Evolutionary conservation across 352 stramenopile species (phyloP).

Genomic region (Phytopythium sindhum): DNA sequence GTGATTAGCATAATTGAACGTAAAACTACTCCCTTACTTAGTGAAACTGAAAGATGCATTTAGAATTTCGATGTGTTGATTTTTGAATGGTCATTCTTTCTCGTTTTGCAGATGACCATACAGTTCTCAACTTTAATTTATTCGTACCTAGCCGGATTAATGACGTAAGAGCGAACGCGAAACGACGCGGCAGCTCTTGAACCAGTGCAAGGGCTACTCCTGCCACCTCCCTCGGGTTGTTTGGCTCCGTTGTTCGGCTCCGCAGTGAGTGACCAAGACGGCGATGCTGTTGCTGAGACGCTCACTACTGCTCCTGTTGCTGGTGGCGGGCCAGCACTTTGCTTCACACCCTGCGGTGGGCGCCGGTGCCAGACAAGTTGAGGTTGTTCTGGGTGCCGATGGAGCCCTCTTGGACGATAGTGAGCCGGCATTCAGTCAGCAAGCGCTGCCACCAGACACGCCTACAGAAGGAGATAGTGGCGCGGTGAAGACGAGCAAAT

Average conservation of each 20-base stretch:
- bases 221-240: no score
- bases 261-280: not conserved
- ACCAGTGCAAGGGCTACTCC: no score
- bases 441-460: not conserved
- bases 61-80: no score
- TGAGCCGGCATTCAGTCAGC: not conserved
- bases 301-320: not conserved
- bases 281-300: not conserved
- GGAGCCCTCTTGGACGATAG: conserved; percentile 8
- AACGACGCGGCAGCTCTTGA: not conserved
- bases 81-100: no score
- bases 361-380: not conserved
- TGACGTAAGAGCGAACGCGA: not conserved
- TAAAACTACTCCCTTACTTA: no score
- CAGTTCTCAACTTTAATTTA: not conserved
- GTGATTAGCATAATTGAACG: not conserved
- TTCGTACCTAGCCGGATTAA: not conserved
- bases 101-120: conserved; percentile 1
- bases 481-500: not conserved
- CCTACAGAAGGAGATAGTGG: not conserved
- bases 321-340: not conserved
- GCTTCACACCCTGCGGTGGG: not conserved
- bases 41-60: no score
- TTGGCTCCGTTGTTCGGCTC: no score
- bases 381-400: conserved; percentile 15